Conservation (phyloP, 441 rosid species). For the Pelargonium myrrhifolium region DNA sequence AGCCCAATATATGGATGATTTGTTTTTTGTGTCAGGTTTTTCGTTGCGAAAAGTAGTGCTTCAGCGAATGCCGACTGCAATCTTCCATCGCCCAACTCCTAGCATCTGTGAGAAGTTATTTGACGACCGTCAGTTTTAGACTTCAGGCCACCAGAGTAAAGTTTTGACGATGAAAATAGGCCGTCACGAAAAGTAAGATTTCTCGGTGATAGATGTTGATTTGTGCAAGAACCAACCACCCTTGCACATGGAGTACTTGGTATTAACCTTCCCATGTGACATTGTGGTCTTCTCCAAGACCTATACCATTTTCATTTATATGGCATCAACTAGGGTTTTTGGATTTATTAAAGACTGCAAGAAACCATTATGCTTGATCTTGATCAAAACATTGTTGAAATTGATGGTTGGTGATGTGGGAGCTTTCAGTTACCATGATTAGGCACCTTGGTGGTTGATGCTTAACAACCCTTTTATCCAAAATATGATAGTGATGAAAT, state of each 20-base stretch:
- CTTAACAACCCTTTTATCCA: constrained; percentile 1
- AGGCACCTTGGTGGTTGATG: background rate
- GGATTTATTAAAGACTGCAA: background rate
- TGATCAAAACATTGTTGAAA: background rate
- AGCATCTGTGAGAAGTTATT: too few relatives aligned
- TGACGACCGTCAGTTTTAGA: too few relatives aligned
- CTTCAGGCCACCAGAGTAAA: too few relatives aligned
- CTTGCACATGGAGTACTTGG: background rate
- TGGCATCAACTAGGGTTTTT: background rate
- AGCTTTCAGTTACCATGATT: background rate
- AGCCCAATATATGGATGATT: too few relatives aligned
- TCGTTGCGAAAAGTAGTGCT: too few relatives aligned
- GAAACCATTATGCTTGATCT: background rate
- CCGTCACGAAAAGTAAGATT: too few relatives aligned
- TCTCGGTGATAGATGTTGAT: too few relatives aligned
- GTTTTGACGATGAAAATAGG: too few relatives aligned
- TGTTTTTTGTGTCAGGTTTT: too few relatives aligned
- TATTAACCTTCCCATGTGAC: background rate
- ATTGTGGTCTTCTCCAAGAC: too few relatives aligned
- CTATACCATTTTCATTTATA: background rate
- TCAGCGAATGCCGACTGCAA: too few relatives aligned
- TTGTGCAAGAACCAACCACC: background rate
- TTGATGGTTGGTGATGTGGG: background rate
- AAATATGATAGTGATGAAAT: background rate
- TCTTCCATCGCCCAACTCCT: too few relatives aligned